phyloP scores from a whole-genome alignment of 75 land plant genomes.

The Cryptomeria japonica region DNA sequence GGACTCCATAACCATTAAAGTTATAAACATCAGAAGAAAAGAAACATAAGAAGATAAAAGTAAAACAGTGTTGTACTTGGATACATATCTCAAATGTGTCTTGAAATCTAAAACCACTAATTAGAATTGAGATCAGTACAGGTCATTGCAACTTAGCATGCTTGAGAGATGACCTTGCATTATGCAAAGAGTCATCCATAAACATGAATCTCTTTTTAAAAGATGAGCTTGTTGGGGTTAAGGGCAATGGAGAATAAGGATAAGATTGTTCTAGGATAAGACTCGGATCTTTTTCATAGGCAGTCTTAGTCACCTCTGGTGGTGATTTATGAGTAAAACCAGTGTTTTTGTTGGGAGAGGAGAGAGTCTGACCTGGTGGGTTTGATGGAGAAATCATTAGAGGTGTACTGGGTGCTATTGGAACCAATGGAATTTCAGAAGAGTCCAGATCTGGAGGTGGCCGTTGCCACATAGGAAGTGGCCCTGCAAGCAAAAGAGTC shows the following conservation, averaged over 20 bases:
- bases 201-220: slow-evolving; percentile 1
- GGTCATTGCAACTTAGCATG: slow-evolving; percentile 5
- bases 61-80: no score
- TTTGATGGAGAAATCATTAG: not conserved
- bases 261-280: not conserved
- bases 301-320: not conserved
- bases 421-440: slow-evolving; percentile 55
- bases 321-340: not conserved
- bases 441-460: slow-evolving; percentile 71
- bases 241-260: not conserved
- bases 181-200: not conserved
- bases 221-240: not conserved
- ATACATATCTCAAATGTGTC: no score
- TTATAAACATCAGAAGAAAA: no score
- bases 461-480: slow-evolving; percentile 80
- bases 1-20: not conserved
- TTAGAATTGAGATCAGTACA: not conserved
- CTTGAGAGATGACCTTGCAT: slow-evolving; percentile 1
- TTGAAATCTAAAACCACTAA: no score
- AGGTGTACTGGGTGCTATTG: slow-evolving; percentile 19
- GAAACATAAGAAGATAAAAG: no score
- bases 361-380: not conserved
- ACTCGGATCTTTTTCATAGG: not conserved
- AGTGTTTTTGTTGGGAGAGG: not conserved
- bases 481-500: slow-evolving; percentile 75